Base-by-base conservation (phyloP, 2,329 filamentous ascomycete genomes). In the Pseudofabraea citricarpa region DNA sequence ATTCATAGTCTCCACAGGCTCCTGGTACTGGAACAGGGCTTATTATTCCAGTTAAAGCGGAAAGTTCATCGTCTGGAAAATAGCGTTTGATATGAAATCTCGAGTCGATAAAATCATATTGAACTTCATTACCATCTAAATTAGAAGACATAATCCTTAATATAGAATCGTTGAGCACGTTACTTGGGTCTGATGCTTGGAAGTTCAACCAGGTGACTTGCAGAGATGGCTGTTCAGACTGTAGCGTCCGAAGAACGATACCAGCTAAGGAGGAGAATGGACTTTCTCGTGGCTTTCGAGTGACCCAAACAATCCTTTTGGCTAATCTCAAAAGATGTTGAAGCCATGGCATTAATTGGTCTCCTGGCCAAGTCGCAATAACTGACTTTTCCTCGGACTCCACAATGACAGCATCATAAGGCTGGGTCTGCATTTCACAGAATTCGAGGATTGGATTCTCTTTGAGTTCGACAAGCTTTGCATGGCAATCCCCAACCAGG, bases 161-260 rank as follows among this genome's bases (percentile, higher is more conserved):
- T n/a, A n/a, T n/a, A n/a, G n/a, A n/a, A n/a, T n/a, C n/a, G n/a
- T n/a, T n/a, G n/a, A n/a, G n/a, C n/a, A n/a, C n/a, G n/a, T n/a
- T n/a, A n/a, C n/a, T n/a, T n/a, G n/a, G n/a, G n/a, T n/a, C n/a
- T n/a, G n/a, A n/a, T n/a, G n/a, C n/a, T n/a, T 36, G 9, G 18
- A 36, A 36, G 10, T n/a, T 36, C 35, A 36, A 21, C 35, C 35
- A 36, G 15, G 20, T 21, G 35, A 36, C 35, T 36, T 36, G 20
- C 10, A 36, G 35, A 20, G 35, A 36, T 18, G 35, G 35, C 20
- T 36, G 35, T 36, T 36, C 35, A 7, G 35, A 19, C 22, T 36
- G 35, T 5, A 36, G 16, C 9, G 35, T 36, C 13, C 35, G 35
- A 13, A 36, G 35, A 19, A 36, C 18, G 22, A 12, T 21, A 10